A percentile compares a stretch with the other conserved stretches of the same genome.
Conservation (phyloP, 129 eudicot genomes). For the Centrapalus pauciflorus region DNA sequence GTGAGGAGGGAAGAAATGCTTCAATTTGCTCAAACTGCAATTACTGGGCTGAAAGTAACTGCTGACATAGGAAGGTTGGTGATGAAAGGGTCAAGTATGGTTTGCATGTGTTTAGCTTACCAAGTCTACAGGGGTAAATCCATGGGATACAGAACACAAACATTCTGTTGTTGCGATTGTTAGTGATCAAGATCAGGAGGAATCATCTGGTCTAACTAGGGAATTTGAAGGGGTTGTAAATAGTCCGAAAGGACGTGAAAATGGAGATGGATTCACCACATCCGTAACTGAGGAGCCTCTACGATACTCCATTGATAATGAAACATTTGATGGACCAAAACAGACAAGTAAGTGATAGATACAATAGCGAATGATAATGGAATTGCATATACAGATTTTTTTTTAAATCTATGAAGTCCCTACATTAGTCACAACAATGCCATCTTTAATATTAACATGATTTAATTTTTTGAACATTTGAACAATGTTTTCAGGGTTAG, state of each 20-base stretch:
- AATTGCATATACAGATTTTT: too few species aligned
- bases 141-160: conserved; percentile 11
- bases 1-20: conserved; percentile 69
- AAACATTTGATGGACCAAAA: conserved; percentile 25
- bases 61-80: conserved; percentile 60
- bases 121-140: conserved; percentile 5
- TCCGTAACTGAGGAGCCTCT: conserved; percentile 34
- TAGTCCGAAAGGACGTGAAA: conserved; percentile 20
- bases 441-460: not conserved
- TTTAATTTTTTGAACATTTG: not conserved
- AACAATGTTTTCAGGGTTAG: conserved; percentile 44
- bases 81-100: conserved; percentile 7
- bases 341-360: conserved; percentile 32
- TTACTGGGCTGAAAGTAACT: conserved; percentile 64
- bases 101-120: conserved; percentile 13
- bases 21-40: conserved; percentile 63
- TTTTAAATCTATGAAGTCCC: too few species aligned
- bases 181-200: conserved; percentile 23
- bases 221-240: conserved; percentile 17
- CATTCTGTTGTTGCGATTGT: conserved; percentile 14
- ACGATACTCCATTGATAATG: conserved; percentile 25
- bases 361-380: not conserved
- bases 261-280: conserved; percentile 26
- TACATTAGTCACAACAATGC: too few species aligned
- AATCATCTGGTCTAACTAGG: too few species aligned